Evolutionary conservation across 768 basidiomycete species (phyloP), one percentile per base, ranked within the genome.

Genomic region (Fibroporia radiculosa): DNA sequence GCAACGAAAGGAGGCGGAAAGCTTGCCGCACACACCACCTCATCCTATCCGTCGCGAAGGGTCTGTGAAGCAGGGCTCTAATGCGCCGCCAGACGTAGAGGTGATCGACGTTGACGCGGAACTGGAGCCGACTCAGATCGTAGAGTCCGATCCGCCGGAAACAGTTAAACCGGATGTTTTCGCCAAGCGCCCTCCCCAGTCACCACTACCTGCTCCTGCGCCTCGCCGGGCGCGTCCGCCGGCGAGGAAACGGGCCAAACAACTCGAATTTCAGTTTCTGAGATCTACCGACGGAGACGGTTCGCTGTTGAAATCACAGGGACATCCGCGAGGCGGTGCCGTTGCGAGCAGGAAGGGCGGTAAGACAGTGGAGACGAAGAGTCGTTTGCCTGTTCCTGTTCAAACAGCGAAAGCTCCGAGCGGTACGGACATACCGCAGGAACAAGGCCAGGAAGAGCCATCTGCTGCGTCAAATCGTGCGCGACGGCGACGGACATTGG

Each of bases 141-240:
- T 8, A 4, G n/a, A 42, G 36, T 18, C 25, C 22, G 18, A 32
- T 12, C 23, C 25, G 7, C 22, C 29, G 6, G 31, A 8, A 28
- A 26, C 5, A 42, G 41, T 13, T 6, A 42, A 42, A 26, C 22
- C 36, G 32, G 66, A 72, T 53, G 22, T 76, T 3, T 81, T 86
- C 52, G 70, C 75, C 31, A 77, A 69, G 48, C 79, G 85, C 1
- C 71, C 69, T 0, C 84, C 84, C 0, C 69, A 67, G 18, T 85
- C 82, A 2, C 86, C 85, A 1, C 62, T 88, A 54, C 80, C 79
- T 11, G 48, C 57, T 6, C 61, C 62, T 8, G 63, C 69, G 2
- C 80, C 82, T 1, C 70, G 73, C 5, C 75, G 73, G 55, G 76
- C 76, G 0, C 68, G 66, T 0, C 78, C 82, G 3, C 86, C 82